Percentiles rank a stretch among this genome's conserved stretches.
Conservation (phyloP, 495 filamentous ascomycete genomes). For the Aspergillus nanangensis region DNA sequence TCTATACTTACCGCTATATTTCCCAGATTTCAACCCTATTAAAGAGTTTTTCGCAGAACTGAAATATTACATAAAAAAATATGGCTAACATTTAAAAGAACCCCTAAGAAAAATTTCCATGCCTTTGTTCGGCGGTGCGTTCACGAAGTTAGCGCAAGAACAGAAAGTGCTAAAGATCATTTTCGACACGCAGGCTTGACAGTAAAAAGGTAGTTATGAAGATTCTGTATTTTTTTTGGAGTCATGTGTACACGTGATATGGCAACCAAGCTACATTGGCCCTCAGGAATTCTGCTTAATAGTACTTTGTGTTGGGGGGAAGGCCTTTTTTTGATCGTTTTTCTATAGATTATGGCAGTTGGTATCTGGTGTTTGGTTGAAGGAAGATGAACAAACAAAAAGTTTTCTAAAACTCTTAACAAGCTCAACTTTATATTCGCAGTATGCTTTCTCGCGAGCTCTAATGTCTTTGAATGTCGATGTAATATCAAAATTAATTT, state of each 20-base stretch:
- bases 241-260: constrained; percentile 6
- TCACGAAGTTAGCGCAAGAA: constrained; percentile 7
- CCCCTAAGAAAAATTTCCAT: constrained; percentile 11
- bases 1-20: constrained; percentile 8
- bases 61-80: constrained; percentile 11
- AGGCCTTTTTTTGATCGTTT: constrained; percentile 7
- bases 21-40: constrained; percentile 15
- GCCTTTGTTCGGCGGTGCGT: constrained; percentile 10
- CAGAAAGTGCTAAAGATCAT: constrained; percentile 11
- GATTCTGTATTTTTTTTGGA: neutral
- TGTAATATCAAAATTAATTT: constrained; percentile 10
- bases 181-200: constrained; percentile 13
- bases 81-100: constrained; percentile 6
- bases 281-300: constrained; percentile 4
- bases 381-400: constrained; percentile 10
- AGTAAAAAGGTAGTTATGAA: neutral
- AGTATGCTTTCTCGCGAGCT: constrained; percentile 2
- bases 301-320: constrained; percentile 8
- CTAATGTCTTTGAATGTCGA: constrained; percentile 5
- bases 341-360: constrained; percentile 5
- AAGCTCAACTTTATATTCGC: constrained; percentile 13
- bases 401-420: constrained; percentile 10
- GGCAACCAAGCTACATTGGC: neutral
- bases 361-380: constrained; percentile 2
- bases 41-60: constrained; percentile 14